Evolutionary conservation across 2,329 filamentous ascomycete species (phyloP), one percentile per base, ranked within the genome.

Genomic region (Cadophora gregata): DNA sequence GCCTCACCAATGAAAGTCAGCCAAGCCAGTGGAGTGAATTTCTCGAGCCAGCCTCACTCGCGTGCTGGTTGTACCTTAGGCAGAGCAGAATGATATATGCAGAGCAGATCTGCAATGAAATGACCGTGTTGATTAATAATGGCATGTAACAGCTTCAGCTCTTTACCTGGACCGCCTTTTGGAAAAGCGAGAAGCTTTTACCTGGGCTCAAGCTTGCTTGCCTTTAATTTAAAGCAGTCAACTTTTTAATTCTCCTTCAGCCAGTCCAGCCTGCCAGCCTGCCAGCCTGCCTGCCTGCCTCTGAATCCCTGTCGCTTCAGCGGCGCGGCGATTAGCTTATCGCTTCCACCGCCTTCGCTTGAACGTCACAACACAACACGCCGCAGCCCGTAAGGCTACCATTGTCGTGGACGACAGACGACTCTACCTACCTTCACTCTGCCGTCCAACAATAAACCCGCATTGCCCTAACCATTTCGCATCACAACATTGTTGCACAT

Each of bases 351-450:
- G 36, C 48, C 56, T 58, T 58, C 53, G 53, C 58, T 47, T 51
- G 25, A 64, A 59, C 64, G 45, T 65, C 65, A 69, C 53, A 21
- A 56, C 62, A 31, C n/a, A n/a, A n/a, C n/a, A n/a, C n/a, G n/a
- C n/a, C n/a, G n/a, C n/a, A 66, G 45, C 33, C n/a, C 29, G 60
- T 59, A 60, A 69, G 67, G 63, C 63, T 66, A 36, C 51, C 53
- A 66, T 24, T 38, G 16, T 31, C 38, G 24, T n/a, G n/a, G n/a
- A n/a, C n/a, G 21, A 8, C n/a, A 4, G 14, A 42, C 55, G 29
- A 56, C 36, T 51, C 48, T 51, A 33, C 42, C 53, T 42, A n/a
- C n/a, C n/a, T n/a, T n/a, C n/a, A n/a, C n/a, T 53, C 24, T 29
- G 19, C 25, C n/a, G 55, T n/a, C 27, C 36, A 48, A n/a, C 14